Percentiles rank a stretch among this genome's conserved stretches.
These are phyloP conservation scores for Madurella mycetomatis DNA, from an alignment of 2,329 filamentous ascomycete genomes.

Conservation along the genomic window DNA sequence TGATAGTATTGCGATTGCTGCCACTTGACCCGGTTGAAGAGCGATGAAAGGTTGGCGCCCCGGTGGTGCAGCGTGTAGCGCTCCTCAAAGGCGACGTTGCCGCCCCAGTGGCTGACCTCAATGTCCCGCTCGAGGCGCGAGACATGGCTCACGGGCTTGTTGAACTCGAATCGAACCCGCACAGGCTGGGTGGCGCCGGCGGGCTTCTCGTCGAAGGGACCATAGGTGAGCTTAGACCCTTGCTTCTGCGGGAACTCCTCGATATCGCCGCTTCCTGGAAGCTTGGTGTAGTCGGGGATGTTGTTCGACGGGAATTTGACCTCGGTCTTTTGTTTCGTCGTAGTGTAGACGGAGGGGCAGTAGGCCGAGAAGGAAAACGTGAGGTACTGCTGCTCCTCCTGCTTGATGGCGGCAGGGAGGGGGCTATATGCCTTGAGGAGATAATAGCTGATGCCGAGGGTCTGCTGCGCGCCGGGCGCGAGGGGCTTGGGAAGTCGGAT, in stretches of 20 bases:
- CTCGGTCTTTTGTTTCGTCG: conserved; percentile 93
- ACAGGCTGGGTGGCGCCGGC: conserved; percentile 70
- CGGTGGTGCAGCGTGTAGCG: conserved; percentile 84
- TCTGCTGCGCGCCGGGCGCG: conserved; percentile 71
- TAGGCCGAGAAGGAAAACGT: conserved; percentile 83
- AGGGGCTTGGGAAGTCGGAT: conserved; percentile 75
- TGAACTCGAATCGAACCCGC: conserved; percentile 89
- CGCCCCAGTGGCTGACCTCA: conserved; percentile 97
- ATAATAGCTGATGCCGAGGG: conserved; percentile 81
- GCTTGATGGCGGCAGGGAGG: conserved; percentile 76
- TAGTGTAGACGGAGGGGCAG: conserved; percentile 75
- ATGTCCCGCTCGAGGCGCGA: conserved; percentile 80
- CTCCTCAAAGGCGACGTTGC: conserved; percentile 93
- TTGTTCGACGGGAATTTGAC: conserved; percentile 77
- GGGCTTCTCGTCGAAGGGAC: conserved; percentile 78
- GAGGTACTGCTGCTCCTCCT: conserved; percentile 83
- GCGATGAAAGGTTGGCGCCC: conserved; percentile 69
- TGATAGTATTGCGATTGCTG: conserved; percentile 69
- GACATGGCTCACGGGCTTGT: conserved; percentile 80
- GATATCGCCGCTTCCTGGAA: conserved; percentile 60
- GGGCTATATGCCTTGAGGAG: conserved; percentile 74
- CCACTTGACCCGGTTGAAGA: conserved; percentile 76
- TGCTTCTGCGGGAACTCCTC: conserved; percentile 67
- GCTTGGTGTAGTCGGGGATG: conserved; percentile 79
- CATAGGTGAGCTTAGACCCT: conserved; percentile 83